Base-by-base conservation (phyloP, 345 rosid genomes). In the Citrus mangshanensis region DNA sequence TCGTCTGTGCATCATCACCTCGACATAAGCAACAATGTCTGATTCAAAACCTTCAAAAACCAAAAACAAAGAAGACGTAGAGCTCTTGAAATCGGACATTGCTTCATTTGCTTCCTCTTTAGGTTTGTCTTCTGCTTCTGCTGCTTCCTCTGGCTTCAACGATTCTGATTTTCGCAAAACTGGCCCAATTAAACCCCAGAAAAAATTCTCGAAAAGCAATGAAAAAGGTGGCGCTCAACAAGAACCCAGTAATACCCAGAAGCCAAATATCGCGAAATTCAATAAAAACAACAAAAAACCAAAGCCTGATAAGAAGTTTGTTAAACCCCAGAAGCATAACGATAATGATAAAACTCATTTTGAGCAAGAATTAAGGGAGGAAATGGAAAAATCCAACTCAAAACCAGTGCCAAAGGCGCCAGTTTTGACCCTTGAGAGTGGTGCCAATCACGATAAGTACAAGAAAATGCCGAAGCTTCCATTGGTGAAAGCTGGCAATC, bases 31-130 rank as follows among this genome's bases (percentile, higher is more conserved):
- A 32, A 72, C 77, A 64, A 87, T 89, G 93, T 81, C 89, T 30
- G 80, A 71, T 18, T 71, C 84, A 70, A 87, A 88, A 70, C 80
- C 85, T 18, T 77, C 84, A 64, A 82, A 56, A 34, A n/a, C 73
- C 38, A 24, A 35, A 46, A 34, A 28, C 34, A 76, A 76, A 34
- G 35, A 81, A 22, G 38, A 82, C 73, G 24, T 80, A 4, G 89
- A 86, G 10, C 74, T 67, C 19, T 86, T 96, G 78, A 82, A 85
- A 72, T 85, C 94, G 9, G 98, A 96, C 35, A 74, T 96, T 28
- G 98, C 97, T 22, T 87, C 97, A 1, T 91, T 89, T 78, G 92
- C 93, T 76, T 91, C 98, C 35, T 85, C 97, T n/a, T 84, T 96
- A 6, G 98, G 99, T 35, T 81, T 95, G 38, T 32, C 91, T 72